Percentiles rank a stretch among this genome's conserved stretches.
Evolutionary conservation across 2,329 filamentous ascomycete genomes (phyloP).

Genomic region (Catunica adiposa): DNA sequence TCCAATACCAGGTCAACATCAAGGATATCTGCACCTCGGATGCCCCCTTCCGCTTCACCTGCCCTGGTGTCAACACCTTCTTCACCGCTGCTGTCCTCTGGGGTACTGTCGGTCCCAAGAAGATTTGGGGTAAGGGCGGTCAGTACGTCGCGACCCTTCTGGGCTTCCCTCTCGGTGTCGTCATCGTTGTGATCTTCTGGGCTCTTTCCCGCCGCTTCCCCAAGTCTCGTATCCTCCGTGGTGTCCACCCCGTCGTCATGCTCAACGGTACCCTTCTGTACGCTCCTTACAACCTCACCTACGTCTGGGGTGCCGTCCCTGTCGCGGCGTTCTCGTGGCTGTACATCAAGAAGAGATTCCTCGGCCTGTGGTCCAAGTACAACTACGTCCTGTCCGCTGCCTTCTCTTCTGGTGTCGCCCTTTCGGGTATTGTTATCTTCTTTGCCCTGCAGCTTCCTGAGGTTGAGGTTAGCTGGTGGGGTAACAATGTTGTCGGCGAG

Average conservation of each 20-base stretch:
- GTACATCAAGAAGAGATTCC: constrained; percentile 24
- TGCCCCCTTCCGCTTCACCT: constrained; percentile 23
- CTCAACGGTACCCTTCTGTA: constrained; percentile 22
- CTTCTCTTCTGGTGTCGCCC: constrained; percentile 33
- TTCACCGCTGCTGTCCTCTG: constrained; percentile 30
- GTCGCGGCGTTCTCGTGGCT: constrained; percentile 27
- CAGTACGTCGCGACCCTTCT: constrained; percentile 26
- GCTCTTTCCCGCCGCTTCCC: constrained; percentile 19
- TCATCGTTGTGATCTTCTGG: constrained; percentile 22
- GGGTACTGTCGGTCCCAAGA: constrained; percentile 28
- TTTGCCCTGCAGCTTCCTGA: constrained; percentile 33
- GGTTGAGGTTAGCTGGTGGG: constrained; percentile 32
- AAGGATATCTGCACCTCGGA: constrained; percentile 23
- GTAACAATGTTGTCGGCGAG: constrained; percentile 26
- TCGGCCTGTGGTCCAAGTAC: constrained; percentile 29
- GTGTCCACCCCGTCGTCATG: constrained; percentile 26
- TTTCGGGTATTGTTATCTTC: constrained; percentile 36
- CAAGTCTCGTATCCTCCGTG: constrained; percentile 21
- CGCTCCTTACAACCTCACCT: constrained; percentile 27
- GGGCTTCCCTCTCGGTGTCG: constrained; percentile 23
- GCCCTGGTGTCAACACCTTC: constrained; percentile 25
- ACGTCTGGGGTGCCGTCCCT: constrained; percentile 28
- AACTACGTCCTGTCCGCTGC: constrained; percentile 37
- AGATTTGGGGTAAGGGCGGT: constrained; percentile 26
- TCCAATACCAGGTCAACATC: constrained; percentile 29